These are phyloP conservation scores for Paecilomyces sp. DNA, from an alignment of 2,329 filamentous ascomycete species.

Conservation along the genomic window DNA sequence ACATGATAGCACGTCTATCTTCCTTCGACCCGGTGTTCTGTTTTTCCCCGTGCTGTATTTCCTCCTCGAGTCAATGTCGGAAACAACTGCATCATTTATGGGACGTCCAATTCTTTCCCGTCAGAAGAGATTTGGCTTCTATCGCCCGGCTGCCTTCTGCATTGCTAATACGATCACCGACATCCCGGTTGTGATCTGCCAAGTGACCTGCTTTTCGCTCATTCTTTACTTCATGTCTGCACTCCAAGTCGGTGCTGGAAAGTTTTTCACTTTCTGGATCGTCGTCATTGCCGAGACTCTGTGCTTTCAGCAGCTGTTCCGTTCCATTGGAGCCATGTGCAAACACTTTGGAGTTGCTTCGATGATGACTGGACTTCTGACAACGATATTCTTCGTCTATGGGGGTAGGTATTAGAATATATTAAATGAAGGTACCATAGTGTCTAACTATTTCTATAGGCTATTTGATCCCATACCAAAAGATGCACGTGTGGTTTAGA, in stretches of 20 bases:
- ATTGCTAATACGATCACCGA: slow-evolving; percentile 51
- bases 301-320: slow-evolving; percentile 46
- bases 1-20: slow-evolving; percentile 45
- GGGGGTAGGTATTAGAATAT: slow-evolving; percentile 14
- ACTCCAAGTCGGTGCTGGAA: slow-evolving; percentile 46
- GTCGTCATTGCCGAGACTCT: slow-evolving; percentile 46
- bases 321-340: slow-evolving; percentile 39
- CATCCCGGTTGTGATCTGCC: slow-evolving; percentile 48
- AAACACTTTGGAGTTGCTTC: slow-evolving; percentile 40
- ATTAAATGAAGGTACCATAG: not conserved
- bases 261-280: slow-evolving; percentile 54
- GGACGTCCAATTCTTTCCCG: slow-evolving; percentile 59
- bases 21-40: slow-evolving; percentile 51
- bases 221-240: slow-evolving; percentile 55
- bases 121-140: slow-evolving; percentile 62
- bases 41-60: slow-evolving; percentile 58
- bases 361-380: slow-evolving; percentile 38
- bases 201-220: slow-evolving; percentile 51
- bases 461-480: slow-evolving; percentile 52
- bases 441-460: slow-evolving; percentile 32
- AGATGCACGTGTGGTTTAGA: slow-evolving; percentile 56
- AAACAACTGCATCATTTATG: slow-evolving; percentile 54
- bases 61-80: slow-evolving; percentile 51
- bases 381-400: slow-evolving; percentile 47
- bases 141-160: slow-evolving; percentile 52